Evolutionary conservation across 139 green algal species (phyloP).

Genomic region (Choricystis sp.): DNA sequence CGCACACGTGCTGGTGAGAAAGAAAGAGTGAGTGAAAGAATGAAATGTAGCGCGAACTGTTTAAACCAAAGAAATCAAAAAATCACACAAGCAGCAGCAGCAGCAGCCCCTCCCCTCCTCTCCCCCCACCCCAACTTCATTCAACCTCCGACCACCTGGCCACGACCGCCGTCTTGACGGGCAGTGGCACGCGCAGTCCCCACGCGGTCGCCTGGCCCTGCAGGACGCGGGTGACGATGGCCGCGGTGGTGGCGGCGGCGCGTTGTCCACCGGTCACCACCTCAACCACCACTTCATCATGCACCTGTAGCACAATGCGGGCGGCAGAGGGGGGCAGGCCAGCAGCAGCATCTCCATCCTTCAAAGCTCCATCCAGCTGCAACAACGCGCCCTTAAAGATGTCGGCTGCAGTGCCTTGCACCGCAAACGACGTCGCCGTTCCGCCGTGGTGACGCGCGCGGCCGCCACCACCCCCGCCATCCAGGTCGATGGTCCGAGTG

Average conservation of each 20-base stretch:
- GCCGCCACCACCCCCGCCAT: slow-evolving; percentile 8
- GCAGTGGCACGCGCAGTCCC: slow-evolving; percentile 36
- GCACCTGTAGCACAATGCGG: slow-evolving; percentile 37
- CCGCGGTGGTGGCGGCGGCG: slow-evolving; percentile 8
- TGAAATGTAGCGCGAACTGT: no score
- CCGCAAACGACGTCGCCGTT: slow-evolving; percentile 51
- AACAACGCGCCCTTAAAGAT: slow-evolving; percentile 52
- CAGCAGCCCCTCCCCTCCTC: no score
- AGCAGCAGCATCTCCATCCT: neutral
- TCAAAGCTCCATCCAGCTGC: slow-evolving; percentile 8
- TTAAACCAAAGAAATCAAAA: no score
- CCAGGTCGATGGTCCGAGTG: slow-evolving; percentile 23
- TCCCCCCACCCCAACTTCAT: no score
- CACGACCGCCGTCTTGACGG: slow-evolving; percentile 45
- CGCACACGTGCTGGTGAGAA: neutral
- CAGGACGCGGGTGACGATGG: slow-evolving; percentile 35
- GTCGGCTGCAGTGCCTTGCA: slow-evolving; percentile 61
- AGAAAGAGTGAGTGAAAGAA: neutral
- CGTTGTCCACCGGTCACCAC: no score
- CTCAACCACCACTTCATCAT: slow-evolving; percentile 81
- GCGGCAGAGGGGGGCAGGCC: neutral
- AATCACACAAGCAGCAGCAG: no score
- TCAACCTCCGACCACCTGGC: slow-evolving; percentile 48
- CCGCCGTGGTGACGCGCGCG: slow-evolving; percentile 20
- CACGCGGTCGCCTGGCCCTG: slow-evolving; percentile 17